Evolutionary conservation across 2,329 filamentous ascomycete genomes (phyloP), one percentile per base, ranked within the genome.

Genomic region (Capronia epimyces): DNA sequence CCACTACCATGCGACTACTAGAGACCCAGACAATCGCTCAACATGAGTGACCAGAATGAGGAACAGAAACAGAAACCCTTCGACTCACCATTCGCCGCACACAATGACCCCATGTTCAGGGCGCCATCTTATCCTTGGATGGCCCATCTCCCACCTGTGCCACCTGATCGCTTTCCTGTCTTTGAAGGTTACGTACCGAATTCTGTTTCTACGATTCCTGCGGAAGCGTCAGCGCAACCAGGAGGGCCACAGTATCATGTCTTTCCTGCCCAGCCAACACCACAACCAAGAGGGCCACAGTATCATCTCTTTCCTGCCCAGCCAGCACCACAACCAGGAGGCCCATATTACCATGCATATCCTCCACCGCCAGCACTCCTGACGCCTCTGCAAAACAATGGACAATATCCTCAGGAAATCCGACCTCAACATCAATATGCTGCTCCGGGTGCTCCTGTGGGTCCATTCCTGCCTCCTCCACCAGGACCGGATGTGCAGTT

Each of bases 81-180:
- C 39, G 12, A 13, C 13, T 42, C 22, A 5, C 39, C 9, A 10
- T 32, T 25, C 18, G 24, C 15, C 25, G 6, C 22, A 10, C 4
- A 10, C 31, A 24, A 36, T 39, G 44, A 15, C 22, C 43, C 44
- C n/a, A 37, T 31, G 8, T 52, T 18, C 21, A 37, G 29, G 10
- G 24, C 18, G 8, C 29, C 29, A 15, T 34, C 27, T 22, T 43
- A 43, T 39, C 25, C 43, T 22, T 55, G 48, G 51, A 32, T 52
- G 34, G 39, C 42, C 13, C 52, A 54, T 31, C 36, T 48, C 6
- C 52, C 34, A 34, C 24, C 18, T 9, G 15, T 54, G 16, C 9
- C 24, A 16, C 39, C 43, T 22, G 36, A 48, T 22, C 25, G 51
- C 31, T 44, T 54, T 16, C 47, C 48, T 31, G 41, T 54, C 3